Conservation (phyloP, 768 basidiomycete genomes). For the Wakefieldia striispora region DNA sequence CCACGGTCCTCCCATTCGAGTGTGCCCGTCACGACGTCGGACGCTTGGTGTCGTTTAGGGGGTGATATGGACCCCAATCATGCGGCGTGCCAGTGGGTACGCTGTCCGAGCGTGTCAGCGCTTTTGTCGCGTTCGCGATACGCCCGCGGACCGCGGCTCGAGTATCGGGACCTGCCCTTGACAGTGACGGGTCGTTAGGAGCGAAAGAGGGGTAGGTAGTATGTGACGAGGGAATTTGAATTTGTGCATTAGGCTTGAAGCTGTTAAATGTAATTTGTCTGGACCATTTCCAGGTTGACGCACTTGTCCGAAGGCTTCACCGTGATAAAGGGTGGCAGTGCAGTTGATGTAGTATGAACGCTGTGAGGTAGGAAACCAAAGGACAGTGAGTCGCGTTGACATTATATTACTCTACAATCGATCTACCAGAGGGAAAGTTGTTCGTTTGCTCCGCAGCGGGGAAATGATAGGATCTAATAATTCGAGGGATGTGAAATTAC, state of each 20-base stretch:
- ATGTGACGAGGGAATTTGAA: no score
- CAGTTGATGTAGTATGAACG: no score
- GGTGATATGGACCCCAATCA: neutral
- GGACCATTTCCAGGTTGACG: no score
- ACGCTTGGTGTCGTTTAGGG: no score
- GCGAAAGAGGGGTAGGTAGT: no score
- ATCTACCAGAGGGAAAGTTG: constrained; percentile 3
- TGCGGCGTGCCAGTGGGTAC: constrained; percentile 2
- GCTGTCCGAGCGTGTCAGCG: neutral
- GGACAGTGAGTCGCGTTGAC: constrained; percentile 9
- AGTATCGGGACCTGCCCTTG: neutral
- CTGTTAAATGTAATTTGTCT: no score
- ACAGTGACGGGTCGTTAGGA: no score
- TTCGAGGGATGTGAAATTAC: constrained; percentile 4
- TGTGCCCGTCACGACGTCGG: neutral
- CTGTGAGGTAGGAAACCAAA: no score
- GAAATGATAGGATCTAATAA: neutral
- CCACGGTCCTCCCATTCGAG: no score
- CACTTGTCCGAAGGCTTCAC: no score
- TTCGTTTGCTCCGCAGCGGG: neutral
- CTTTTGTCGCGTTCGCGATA: constrained; percentile 3
- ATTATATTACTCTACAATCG: constrained; percentile 12
- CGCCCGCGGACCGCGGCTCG: neutral
- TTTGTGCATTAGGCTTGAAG: no score
- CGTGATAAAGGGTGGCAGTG: no score